Evolutionary conservation across 1,284 basidiomycete genomes (phyloP), one percentile per base, ranked within the genome.

Genomic region (Ganoderma multipileum): DNA sequence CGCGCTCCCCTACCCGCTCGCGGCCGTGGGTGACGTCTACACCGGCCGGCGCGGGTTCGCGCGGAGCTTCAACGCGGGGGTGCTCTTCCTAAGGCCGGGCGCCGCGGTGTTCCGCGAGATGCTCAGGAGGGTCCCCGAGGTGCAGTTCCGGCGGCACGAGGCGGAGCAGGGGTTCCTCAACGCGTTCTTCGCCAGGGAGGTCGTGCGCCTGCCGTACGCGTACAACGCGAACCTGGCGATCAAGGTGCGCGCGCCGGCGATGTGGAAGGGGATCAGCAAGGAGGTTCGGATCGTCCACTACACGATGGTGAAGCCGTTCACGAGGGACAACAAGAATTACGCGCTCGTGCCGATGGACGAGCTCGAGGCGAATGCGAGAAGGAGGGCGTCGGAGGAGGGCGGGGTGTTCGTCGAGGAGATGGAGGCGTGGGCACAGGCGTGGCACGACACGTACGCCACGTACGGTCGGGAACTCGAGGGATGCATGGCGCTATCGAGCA

Each of bases 161-260:
- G 84, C 83, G 3, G 84, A 85, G 67, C 84, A 85, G 76, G 77
- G 81, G 14, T 85, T 84, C 75, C 74, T 86, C n/a, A 85, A 85
- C 70, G 63, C 81, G 28, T 85, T 82, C 71, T 86, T 82, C 67
- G 82, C 78, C 2, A 76, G 78, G 23, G 79, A 81, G 50, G 79
- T 74, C 26, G 73, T 81, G 44, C 78, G 80, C 20, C 77, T 86
- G 8, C 85, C 84, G 12, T 84, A 83, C 67, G 76, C 79, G 52
- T 86, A 86, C 75, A 85, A 85, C 71, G 83, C 80, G 63, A 85
- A 85, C 74, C 76, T 85, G 3, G 84, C 80, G 5, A 82, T 85
- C 69, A 85, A 83, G 75, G 69, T 68, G 63, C 73, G 79, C 47
- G 80, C 74, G 66, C 76, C 76, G 16, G 67, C 50, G 55, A 41